Evolutionary conservation across 2,329 filamentous ascomycete species (phyloP).

Genomic region (Diplocarpon mali): DNA sequence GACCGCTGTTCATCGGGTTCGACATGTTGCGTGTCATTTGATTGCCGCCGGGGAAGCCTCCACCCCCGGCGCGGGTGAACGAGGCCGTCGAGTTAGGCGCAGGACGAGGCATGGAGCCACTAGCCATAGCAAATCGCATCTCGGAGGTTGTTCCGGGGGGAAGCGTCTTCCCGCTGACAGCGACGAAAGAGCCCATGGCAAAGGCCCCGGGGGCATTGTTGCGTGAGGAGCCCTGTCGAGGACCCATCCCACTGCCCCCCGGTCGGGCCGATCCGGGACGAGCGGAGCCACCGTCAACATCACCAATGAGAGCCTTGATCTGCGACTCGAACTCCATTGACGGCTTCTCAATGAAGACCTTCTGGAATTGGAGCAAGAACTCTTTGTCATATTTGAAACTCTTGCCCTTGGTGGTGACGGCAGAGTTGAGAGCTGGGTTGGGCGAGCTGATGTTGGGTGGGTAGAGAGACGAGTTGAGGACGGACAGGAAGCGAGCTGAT

Average conservation of each 20-base stretch:
- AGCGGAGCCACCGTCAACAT: slow-evolving; percentile 52
- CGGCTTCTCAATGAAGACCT: slow-evolving; percentile 92
- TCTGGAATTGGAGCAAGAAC: slow-evolving; percentile 93
- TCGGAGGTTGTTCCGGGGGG: slow-evolving; percentile 68
- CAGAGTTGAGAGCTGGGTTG: slow-evolving; percentile 80
- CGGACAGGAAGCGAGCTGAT: slow-evolving; percentile 76
- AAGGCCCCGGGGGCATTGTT: slow-evolving; percentile 40
- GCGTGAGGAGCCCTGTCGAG: slow-evolving; percentile 40
- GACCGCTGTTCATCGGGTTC: slow-evolving; percentile 45
- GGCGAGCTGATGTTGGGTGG: slow-evolving; percentile 76
- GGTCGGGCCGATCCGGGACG: slow-evolving; percentile 54
- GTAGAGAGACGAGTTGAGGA: slow-evolving; percentile 70
- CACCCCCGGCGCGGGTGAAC: slow-evolving; percentile 48
- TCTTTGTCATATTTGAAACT: slow-evolving; percentile 91
- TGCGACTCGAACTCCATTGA: slow-evolving; percentile 87
- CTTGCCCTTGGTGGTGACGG: slow-evolving; percentile 66
- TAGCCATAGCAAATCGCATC: slow-evolving; percentile 60
- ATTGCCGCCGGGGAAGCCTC: slow-evolving; percentile 47
- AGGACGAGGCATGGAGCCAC: slow-evolving; percentile 38
- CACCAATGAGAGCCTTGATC: slow-evolving; percentile 78
- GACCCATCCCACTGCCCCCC: slow-evolving; percentile 34
- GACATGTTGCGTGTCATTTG: slow-evolving; percentile 57
- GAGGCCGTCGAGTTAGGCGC: slow-evolving; percentile 45
- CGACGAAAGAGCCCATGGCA: slow-evolving; percentile 61
- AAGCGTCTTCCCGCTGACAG: slow-evolving; percentile 45